Base-by-base conservation (phyloP, 2,329 filamentous ascomycete species). In the Clarireedia homoeocarpa region DNA sequence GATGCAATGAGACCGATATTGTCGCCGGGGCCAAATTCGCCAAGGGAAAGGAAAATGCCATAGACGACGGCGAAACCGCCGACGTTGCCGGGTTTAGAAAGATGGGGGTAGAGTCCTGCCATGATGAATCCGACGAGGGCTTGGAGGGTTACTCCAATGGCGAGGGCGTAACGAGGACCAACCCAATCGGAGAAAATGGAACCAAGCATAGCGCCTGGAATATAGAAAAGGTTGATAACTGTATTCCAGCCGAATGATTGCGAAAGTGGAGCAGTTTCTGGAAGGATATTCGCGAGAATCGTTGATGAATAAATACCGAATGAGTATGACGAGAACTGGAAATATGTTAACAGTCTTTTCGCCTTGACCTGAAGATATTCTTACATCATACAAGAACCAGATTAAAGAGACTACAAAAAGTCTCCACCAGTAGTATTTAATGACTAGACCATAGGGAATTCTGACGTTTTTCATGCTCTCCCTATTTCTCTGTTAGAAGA, bases 1-100 rank as follows among this genome's bases (percentile, higher is more conserved):
- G 88, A 87, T 0, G 91, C 91, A 30, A 95, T 71, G 0, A 96
- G 79, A 2, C 91, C 91, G 63, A 96, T 95, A 70, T 96, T 96
- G 74, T 96, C 88, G 12, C 91, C 91, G 0, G 91, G 90, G 0
- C 91, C 91, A 42, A 95, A 73, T 70, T 94, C 89, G 50, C 89
- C 89, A 1, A 92, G 77, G 0, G 85, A 81, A 1, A 89, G 75
- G 73, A 94, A 94, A 61, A 94, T 77, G 15, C 84, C 89, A 63
- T 91, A 92, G 2, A 92, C 82, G 5, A 91, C 85, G 1, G 88
- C 85, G 63, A 94, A 95, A 0, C 77, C 88, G 6, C 77, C 89
- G 4, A 94, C 82, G 58, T 89, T 83, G 58, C 77, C 67, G 0
- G 83, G 75, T 51, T 82, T 78, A 0, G 83, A 82, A n/a, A 96